Evolutionary conservation across 106 monocot genomes (phyloP).

Genomic region (Acorus calamus): DNA sequence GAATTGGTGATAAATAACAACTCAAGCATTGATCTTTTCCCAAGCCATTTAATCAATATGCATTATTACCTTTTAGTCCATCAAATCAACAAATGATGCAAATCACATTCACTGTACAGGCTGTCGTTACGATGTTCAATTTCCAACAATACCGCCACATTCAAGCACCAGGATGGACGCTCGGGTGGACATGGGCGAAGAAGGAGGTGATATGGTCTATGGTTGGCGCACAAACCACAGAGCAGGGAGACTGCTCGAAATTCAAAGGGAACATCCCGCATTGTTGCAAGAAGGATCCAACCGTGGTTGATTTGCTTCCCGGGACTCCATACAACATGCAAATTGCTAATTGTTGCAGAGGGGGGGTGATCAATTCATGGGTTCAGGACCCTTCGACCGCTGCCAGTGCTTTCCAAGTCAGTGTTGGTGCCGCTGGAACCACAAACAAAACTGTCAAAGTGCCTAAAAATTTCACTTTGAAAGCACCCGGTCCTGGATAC

Average conservation of each 20-base stretch:
- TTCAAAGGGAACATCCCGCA: constrained; percentile 55
- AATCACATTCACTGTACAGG: constrained; percentile 16
- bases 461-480: constrained; percentile 69
- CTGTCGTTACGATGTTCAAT: constrained; percentile 63
- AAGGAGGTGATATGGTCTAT: constrained; percentile 71
- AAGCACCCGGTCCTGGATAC: constrained; percentile 64
- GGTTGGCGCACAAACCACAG: constrained; percentile 61
- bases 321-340: constrained; percentile 76
- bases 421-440: constrained; percentile 52
- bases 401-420: constrained; percentile 61
- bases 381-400: constrained; percentile 54
- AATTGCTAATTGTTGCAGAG: constrained; percentile 83
- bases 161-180: constrained; percentile 66
- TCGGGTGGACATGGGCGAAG: constrained; percentile 74
- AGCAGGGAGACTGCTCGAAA: constrained; percentile 69
- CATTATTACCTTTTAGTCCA: too few relatives aligned
- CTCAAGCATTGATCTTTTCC: too few relatives aligned
- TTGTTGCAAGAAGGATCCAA: constrained; percentile 61
- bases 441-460: constrained; percentile 57
- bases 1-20: too few relatives aligned
- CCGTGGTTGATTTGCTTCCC: constrained; percentile 54
- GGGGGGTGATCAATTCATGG: constrained; percentile 54
- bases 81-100: too few relatives aligned
- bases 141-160: constrained; percentile 78
- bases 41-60: too few relatives aligned